These are phyloP conservation scores for Globisporangium spinosum DNA, from an alignment of 352 stramenopile species.

Conservation along the genomic window DNA sequence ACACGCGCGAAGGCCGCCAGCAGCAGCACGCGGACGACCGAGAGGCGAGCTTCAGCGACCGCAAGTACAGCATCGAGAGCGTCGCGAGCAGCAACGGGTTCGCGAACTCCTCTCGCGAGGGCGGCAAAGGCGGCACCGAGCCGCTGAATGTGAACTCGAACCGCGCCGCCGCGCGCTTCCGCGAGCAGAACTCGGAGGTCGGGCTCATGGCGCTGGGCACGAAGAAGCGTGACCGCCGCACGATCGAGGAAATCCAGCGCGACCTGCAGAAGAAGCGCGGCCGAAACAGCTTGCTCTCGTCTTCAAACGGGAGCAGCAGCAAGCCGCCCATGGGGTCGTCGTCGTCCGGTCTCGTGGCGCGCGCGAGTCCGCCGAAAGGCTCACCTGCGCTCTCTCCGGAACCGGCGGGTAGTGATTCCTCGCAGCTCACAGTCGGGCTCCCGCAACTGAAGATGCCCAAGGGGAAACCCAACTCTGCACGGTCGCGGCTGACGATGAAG, in stretches of 20 bases:
- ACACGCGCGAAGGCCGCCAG: slow-evolving; percentile 13
- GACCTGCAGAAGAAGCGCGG: slow-evolving; percentile 69
- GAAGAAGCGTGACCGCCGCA: slow-evolving; percentile 80
- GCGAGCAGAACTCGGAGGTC: slow-evolving; percentile 44
- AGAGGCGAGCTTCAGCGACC: slow-evolving; percentile 18
- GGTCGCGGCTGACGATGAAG: slow-evolving; percentile 72
- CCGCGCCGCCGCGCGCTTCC: slow-evolving; percentile 60
- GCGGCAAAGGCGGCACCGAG: slow-evolving; percentile 17
- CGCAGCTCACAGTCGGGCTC: slow-evolving; percentile 25
- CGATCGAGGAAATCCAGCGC: slow-evolving; percentile 87
- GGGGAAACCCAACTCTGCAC: slow-evolving; percentile 64
- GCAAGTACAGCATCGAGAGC: slow-evolving; percentile 41
- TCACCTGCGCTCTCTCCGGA: slow-evolving; percentile 72
- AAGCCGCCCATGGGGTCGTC: slow-evolving; percentile 2
- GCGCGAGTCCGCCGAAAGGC: slow-evolving; percentile 53
- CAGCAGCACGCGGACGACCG: slow-evolving; percentile 7
- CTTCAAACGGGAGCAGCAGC: slow-evolving; percentile 8
- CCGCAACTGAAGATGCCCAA: slow-evolving; percentile 36
- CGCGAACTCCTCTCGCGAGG: background rate
- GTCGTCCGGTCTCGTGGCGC: slow-evolving; percentile 22
- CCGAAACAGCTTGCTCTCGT: slow-evolving; percentile 5
- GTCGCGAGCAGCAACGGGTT: slow-evolving; percentile 24
- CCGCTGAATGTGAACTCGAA: slow-evolving; percentile 73
- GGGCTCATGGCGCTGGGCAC: slow-evolving; percentile 78
- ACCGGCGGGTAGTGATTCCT: slow-evolving; percentile 25